Percentiles rank a stretch among this genome's conserved stretches.
Evolutionary conservation across 2,329 filamentous ascomycete genomes (phyloP).

Genomic region (Verticillium klebahnii): DNA sequence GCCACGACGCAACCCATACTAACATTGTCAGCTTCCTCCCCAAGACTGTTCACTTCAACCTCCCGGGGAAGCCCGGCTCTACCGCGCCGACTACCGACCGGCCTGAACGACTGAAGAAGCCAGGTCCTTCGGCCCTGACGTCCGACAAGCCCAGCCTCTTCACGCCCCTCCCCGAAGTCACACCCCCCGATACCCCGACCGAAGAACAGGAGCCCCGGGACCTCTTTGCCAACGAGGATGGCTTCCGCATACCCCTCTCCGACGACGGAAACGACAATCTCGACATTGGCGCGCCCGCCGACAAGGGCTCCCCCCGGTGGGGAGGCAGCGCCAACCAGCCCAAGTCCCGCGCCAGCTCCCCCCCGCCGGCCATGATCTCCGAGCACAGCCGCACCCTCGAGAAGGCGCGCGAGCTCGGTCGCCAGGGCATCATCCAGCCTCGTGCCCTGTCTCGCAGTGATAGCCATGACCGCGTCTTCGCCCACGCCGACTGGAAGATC

Average conservation of each 20-base stretch:
- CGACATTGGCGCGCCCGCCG: conserved; percentile 58
- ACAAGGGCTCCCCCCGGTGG: conserved; percentile 74
- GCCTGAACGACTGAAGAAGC: conserved; percentile 12
- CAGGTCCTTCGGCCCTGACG: neutral
- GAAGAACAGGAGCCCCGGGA: conserved; percentile 39
- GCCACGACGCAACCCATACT: neutral
- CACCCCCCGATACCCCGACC: conserved; percentile 51
- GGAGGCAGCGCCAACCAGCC: conserved; percentile 74
- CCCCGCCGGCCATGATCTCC: conserved; percentile 71
- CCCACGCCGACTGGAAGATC: conserved; percentile 76
- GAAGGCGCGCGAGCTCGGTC: conserved; percentile 54
- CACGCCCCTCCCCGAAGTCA: conserved; percentile 40
- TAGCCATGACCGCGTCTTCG: conserved; percentile 66
- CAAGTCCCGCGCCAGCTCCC: conserved; percentile 65
- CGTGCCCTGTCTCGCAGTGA: conserved; percentile 48
- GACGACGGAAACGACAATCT: conserved; percentile 31
- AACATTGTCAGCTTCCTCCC: conserved; percentile 68
- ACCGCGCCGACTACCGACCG: conserved; percentile 22
- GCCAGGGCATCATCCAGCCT: conserved; percentile 55
- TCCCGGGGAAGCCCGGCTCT: conserved; percentile 40
- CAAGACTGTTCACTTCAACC: conserved; percentile 84
- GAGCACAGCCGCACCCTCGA: conserved; percentile 56
- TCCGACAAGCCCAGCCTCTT: conserved; percentile 46
- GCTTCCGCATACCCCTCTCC: conserved; percentile 50
- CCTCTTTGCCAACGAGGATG: conserved; percentile 55